Evolutionary conservation across 2,329 filamentous ascomycete genomes (phyloP).

Genomic region (Phoma sp.): DNA sequence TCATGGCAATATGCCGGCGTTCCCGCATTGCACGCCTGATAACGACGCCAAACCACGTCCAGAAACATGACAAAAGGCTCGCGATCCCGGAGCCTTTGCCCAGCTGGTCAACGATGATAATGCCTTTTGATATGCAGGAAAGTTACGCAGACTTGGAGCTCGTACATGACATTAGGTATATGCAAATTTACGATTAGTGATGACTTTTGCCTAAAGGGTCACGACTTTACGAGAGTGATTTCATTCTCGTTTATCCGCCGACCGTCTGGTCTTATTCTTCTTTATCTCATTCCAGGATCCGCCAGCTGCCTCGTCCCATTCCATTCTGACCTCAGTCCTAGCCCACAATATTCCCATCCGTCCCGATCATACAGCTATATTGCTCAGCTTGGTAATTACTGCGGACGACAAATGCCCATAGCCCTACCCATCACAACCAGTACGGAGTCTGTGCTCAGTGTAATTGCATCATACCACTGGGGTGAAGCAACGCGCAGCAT

Average conservation of each 20-base stretch:
- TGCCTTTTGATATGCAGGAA: constrained; percentile 5
- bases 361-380: too few relatives aligned
- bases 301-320: too few relatives aligned
- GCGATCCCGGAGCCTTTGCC: neutral
- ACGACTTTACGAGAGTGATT: neutral
- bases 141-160: neutral
- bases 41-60: neutral
- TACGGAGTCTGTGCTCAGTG: too few relatives aligned
- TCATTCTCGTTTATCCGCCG: neutral
- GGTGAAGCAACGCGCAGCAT: too few relatives aligned
- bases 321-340: too few relatives aligned
- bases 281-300: too few relatives aligned
- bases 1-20: neutral
- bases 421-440: too few relatives aligned
- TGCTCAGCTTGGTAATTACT: too few relatives aligned
- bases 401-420: too few relatives aligned
- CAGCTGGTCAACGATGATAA: neutral
- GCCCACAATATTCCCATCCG: too few relatives aligned
- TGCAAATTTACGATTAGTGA: constrained; percentile 10
- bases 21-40: neutral
- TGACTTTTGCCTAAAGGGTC: neutral
- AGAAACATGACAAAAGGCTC: neutral
- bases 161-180: neutral
- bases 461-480: too few relatives aligned
- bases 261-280: neutral